Evolutionary conservation across 805 yeast genomes (phyloP).

Genomic region (Yamadazyma sp.): DNA sequence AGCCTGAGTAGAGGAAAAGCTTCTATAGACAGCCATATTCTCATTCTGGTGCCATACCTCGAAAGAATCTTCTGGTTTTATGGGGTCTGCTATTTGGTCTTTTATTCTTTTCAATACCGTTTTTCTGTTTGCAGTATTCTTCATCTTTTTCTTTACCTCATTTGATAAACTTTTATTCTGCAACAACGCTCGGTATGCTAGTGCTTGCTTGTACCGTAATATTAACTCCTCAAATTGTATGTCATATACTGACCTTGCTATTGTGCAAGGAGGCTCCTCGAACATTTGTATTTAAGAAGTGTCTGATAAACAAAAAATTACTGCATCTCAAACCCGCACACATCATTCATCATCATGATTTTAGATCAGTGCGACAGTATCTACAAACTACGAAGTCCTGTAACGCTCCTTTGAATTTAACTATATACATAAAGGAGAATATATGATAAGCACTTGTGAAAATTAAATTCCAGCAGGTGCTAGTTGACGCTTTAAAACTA

Average conservation of each 20-base stretch:
- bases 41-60: conserved; percentile 32
- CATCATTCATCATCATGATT: no score
- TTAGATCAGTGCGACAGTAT: neutral
- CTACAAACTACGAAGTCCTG: neutral
- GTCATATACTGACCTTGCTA: neutral
- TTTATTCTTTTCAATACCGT: conserved; percentile 2
- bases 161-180: conserved; percentile 2
- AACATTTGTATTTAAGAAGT: no score
- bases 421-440: conserved; percentile 11
- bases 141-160: conserved; percentile 3
- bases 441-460: neutral
- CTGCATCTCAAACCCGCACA: conserved; percentile 17
- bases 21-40: conserved; percentile 12
- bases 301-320: no score
- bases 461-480: neutral
- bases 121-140: neutral
- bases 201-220: conserved; percentile 2
- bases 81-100: conserved; percentile 6
- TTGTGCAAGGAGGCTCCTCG: conserved; percentile 5
- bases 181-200: conserved; percentile 1
- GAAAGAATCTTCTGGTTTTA: conserved; percentile 32
- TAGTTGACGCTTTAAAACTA: conserved; percentile 16
- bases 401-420: conserved; percentile 4
- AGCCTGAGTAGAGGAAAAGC: conserved; percentile 1
- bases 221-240: neutral